Evolutionary conservation across 2,329 filamentous ascomycete genomes (phyloP).

Genomic region (Escovopsis sp.): DNA sequence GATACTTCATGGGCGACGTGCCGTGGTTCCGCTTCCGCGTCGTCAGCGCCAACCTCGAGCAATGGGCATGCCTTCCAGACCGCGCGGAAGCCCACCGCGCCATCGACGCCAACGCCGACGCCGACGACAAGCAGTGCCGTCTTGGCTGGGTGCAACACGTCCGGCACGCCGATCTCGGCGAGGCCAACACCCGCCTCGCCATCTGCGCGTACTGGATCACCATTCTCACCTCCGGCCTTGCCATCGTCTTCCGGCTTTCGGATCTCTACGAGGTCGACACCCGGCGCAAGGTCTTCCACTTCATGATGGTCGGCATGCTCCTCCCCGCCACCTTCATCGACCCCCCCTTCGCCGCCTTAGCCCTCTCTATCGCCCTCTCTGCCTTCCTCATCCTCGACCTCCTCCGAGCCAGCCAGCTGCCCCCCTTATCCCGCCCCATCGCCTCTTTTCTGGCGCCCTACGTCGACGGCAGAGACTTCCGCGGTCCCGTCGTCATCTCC

Average conservation of each 20-base stretch:
- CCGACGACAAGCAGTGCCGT: constrained; percentile 23
- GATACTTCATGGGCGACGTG: constrained; percentile 75
- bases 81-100: constrained; percentile 13
- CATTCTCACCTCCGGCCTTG: constrained; percentile 56
- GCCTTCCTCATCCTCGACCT: constrained; percentile 82
- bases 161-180: constrained; percentile 50
- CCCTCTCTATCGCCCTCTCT: constrained; percentile 62
- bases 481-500: constrained; percentile 85
- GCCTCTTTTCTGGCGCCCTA: constrained; percentile 83
- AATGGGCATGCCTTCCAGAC: constrained; percentile 60
- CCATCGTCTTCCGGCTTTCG: constrained; percentile 59
- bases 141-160: constrained; percentile 49
- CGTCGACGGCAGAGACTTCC: constrained; percentile 82
- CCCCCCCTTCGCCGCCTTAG: constrained; percentile 66
- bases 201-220: constrained; percentile 58
- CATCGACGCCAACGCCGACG: no score
- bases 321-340: constrained; percentile 77
- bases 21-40: constrained; percentile 57
- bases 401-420: constrained; percentile 78
- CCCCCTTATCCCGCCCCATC: constrained; percentile 73
- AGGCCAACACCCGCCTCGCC: constrained; percentile 67
- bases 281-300: constrained; percentile 90
- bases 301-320: constrained; percentile 95
- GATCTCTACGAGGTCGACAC: constrained; percentile 83
- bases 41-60: constrained; percentile 49